These are phyloP conservation scores for Pythium aristosporum DNA, from an alignment of 352 stramenopile species.

Conservation along the genomic window DNA sequence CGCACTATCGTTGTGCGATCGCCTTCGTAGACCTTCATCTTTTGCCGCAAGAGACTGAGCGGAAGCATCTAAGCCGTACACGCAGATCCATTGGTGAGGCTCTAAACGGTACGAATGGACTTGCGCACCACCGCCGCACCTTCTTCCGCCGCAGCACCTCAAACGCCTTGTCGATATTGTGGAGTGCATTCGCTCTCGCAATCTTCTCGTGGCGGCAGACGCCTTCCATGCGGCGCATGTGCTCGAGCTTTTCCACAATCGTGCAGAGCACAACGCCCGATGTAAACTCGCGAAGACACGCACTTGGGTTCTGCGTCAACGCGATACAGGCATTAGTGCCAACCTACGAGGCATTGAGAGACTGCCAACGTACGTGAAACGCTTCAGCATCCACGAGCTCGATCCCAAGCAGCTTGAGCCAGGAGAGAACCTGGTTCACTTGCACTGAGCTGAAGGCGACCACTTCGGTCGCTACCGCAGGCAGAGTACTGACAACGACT, in stretches of 20 bases:
- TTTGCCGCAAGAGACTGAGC: constrained; percentile 31
- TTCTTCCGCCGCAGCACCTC: constrained; percentile 64
- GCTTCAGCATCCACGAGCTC: constrained; percentile 23
- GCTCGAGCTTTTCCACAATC: constrained; percentile 70
- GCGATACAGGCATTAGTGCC: not conserved
- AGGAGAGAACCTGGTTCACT: constrained; percentile 31
- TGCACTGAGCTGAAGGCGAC: constrained; percentile 2
- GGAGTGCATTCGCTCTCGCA: constrained; percentile 54
- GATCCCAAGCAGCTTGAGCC: constrained; percentile 43
- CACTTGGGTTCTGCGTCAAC: constrained; percentile 28
- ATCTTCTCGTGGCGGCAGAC: constrained; percentile 33
- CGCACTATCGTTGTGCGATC: constrained; percentile 11
- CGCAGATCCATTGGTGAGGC: constrained; percentile 6
- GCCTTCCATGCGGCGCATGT: constrained; percentile 62
- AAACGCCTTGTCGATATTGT: constrained; percentile 75
- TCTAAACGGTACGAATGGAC: too few relatives aligned
- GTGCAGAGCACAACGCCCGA: constrained; percentile 58
- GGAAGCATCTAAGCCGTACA: constrained; percentile 36
- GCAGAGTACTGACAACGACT: not conserved
- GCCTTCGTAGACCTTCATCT: constrained; percentile 36
- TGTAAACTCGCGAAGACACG: constrained; percentile 47
- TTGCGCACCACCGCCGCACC: constrained; percentile 40
- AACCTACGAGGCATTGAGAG: not conserved
- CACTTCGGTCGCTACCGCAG: not conserved
- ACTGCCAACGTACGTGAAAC: constrained; percentile 35